phyloP scores from a whole-genome alignment of 1,284 basidiomycete species.

The Ustilago trichophora region DNA sequence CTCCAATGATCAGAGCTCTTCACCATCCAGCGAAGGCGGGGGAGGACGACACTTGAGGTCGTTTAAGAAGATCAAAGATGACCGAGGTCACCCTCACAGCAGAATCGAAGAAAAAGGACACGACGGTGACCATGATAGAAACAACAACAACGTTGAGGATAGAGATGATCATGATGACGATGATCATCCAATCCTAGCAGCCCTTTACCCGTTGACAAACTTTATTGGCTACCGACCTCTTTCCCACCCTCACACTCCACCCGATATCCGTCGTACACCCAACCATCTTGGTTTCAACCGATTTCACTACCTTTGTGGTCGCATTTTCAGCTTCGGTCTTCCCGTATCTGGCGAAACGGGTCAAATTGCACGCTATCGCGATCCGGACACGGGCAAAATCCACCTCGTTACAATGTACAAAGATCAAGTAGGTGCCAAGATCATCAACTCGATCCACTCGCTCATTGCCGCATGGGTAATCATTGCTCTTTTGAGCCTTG shows the following conservation, averaged over 20 bases:
- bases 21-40: slow-evolving; percentile 16
- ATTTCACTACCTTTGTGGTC: slow-evolving; percentile 35
- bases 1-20: slow-evolving; percentile 11
- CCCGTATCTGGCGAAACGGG: slow-evolving; percentile 20
- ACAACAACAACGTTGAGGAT: slow-evolving; percentile 4
- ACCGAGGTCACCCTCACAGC: no score
- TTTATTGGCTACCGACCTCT: slow-evolving; percentile 40
- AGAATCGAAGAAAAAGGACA: no score
- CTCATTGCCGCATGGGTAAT: slow-evolving; percentile 33
- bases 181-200: slow-evolving; percentile 18
- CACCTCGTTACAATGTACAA: slow-evolving; percentile 28
- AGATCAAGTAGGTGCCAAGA: slow-evolving; percentile 19
- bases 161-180: no score
- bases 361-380: slow-evolving; percentile 21
- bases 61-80: slow-evolving; percentile 13
- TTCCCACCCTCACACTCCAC: slow-evolving; percentile 37
- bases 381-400: slow-evolving; percentile 29
- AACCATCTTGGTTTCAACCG: slow-evolving; percentile 23
- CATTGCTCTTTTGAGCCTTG: slow-evolving; percentile 22
- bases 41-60: not conserved
- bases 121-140: not conserved
- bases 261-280: slow-evolving; percentile 4
- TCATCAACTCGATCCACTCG: slow-evolving; percentile 38
- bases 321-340: slow-evolving; percentile 32
- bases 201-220: slow-evolving; percentile 35